Percentiles rank a stretch among this genome's conserved stretches.
Conservation (phyloP, 306 rosid genomes). For the Acacia crassicarpa region DNA sequence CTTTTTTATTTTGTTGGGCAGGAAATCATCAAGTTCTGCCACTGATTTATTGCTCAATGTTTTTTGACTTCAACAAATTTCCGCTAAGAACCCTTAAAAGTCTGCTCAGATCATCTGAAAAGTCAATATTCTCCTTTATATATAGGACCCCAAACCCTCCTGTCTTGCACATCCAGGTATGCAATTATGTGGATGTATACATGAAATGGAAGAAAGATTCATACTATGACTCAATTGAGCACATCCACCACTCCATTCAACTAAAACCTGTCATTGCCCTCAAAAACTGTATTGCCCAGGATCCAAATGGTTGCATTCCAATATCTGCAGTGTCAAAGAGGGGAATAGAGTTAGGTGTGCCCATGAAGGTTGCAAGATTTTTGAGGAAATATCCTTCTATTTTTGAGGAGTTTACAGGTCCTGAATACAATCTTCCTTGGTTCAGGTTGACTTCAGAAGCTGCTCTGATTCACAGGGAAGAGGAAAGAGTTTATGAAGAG, state of each 20-base stretch:
- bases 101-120: constrained; percentile 27
- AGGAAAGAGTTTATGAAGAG: constrained; percentile 61
- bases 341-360: constrained; percentile 59
- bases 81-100: constrained; percentile 38
- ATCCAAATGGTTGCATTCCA: constrained; percentile 75
- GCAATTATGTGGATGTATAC: constrained; percentile 73
- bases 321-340: constrained; percentile 74
- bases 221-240: constrained; percentile 69
- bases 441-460: constrained; percentile 84
- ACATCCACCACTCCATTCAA: constrained; percentile 61
- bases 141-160: constrained; percentile 33
- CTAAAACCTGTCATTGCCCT: constrained; percentile 70
- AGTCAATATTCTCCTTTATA: constrained; percentile 20
- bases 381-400: constrained; percentile 83
- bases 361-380: constrained; percentile 73
- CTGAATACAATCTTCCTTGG: constrained; percentile 77
- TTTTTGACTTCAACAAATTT: constrained; percentile 30
- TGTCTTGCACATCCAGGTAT: constrained; percentile 40
- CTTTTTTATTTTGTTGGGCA: constrained; percentile 2
- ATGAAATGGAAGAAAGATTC: constrained; percentile 92
- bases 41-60: constrained; percentile 31
- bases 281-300: constrained; percentile 64
- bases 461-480: constrained; percentile 68
- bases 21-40: background rate
- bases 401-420: constrained; percentile 80